Base-by-base conservation (phyloP, 1,139 yeast genomes). In the Candida sp. region DNA sequence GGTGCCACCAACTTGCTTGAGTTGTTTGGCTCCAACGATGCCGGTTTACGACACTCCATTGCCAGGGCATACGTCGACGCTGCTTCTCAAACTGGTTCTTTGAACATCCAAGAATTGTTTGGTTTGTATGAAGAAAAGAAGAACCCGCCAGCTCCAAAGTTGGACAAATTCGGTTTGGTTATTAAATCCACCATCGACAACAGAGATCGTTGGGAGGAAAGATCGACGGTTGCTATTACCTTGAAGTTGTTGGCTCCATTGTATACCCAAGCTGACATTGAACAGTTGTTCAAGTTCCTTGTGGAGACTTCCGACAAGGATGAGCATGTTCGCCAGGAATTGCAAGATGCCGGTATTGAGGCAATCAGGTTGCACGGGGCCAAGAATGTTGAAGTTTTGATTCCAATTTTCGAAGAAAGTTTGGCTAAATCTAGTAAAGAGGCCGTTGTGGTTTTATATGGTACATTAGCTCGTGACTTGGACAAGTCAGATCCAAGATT, bases 331-430 rank as follows among this genome's bases (percentile, higher is more conserved):
- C 84, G 94, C 52, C 89, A 86, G 56, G 96, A 89, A 63, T 79
- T 93, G 66, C 92, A 91, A 63, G 94, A 88, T 52, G 96, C 97
- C n/a, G 99, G 97, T 50, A 78, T 88, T 51, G 84, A 80, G 41
- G 77, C 90, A 38, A 84, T 94, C 49, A 78, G 84, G 45, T 61
- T 66, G 2, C 88, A 87, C 58, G 97, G 97, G 22, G 74, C 82
- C 23, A 65, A 69, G 4, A 76, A 78, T 52, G 87, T 92, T 30
- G 96, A 91, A 63, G 70, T 74, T 2, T 76, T 94, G 62, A 85
- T 91, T 58, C 89, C 94, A 2, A 77, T 92, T 23, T 89, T 94
- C 61, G 98, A 93, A 68, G 62, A 64, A 3, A 79, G 83, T 52
- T 77, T 88, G 50, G 74, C 78, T 8, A 80, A 78, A 48, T 68